phyloP scores from a whole-genome alignment of 495 filamentous ascomycete species.

The Neurospora sp. region DNA sequence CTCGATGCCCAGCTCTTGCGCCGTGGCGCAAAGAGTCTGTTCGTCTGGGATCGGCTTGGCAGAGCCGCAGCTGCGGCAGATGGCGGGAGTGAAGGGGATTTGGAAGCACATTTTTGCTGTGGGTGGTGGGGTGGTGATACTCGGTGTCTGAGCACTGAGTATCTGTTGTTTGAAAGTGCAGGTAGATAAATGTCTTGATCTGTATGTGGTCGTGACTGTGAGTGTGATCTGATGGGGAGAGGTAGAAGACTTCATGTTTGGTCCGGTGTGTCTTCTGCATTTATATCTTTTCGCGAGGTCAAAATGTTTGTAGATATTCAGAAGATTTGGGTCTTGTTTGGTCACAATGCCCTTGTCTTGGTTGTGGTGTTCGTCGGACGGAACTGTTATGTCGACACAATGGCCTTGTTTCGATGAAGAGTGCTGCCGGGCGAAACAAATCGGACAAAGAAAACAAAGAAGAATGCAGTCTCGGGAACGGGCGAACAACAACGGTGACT shows the following conservation, averaged over 20 bases:
- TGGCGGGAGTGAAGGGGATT: neutral
- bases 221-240: neutral
- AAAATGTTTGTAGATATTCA: neutral
- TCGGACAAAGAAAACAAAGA: neutral
- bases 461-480: neutral
- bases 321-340: neutral
- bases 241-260: neutral
- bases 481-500: neutral
- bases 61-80: neutral
- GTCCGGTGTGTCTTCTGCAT: neutral
- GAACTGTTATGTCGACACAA: neutral
- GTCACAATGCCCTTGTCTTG: neutral
- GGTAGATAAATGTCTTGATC: neutral
- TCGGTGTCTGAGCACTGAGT: neutral
- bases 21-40: neutral
- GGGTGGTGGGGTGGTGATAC: neutral
- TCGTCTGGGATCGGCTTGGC: neutral
- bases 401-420: neutral
- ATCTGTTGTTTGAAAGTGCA: neutral
- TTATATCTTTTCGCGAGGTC: neutral
- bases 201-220: neutral
- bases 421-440: neutral
- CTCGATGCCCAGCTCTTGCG: neutral
- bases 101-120: neutral
- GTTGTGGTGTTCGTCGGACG: neutral